Base-by-base conservation (phyloP, 768 basidiomycete species). In the Pulveroboletus frians region DNA sequence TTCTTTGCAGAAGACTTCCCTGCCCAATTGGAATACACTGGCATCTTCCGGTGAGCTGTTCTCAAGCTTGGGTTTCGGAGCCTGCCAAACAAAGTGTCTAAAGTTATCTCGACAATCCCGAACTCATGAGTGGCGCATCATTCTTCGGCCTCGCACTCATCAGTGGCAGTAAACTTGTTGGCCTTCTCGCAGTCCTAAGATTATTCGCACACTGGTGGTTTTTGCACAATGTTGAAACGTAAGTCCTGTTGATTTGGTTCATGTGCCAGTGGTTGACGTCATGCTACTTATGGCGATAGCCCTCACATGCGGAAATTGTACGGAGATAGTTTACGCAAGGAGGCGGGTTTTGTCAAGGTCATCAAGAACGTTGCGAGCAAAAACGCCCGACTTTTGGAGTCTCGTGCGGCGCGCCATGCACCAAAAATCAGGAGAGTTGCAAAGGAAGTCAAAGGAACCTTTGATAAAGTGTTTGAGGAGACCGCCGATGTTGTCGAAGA, bases 291-390 rank as follows among this genome's bases (percentile, higher is more conserved):
- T 37, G 30, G 30, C 10, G 38, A 39, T 47, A 98, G 95, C 58
- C 96, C 96, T n/a, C 96, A 98, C 69, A 98, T 98, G 96, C 83
- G 80, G 53, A 92, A 91, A 64, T 75, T 98, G 17, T 99, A 99
- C 66, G 95, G 96, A 3, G 83, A 94, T 61, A 84, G 88, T 13
- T 73, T 99, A 11, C 84, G 96, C 54, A 92, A 93, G 69, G 95
- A 98, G 50, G 95, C 94, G 1, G 96, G 96, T 44, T 88, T 98
- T 55, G 91, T 95, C 58, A 96, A 97, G 73, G 94, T 97, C n/a
- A 85, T 99, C 68, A 94, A 93, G 70, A 88, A 78, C 51, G 91
- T 94, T 9, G 93, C 93, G 4, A 83, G 77, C 62, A 85, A 84
- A 71, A 90, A 92, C 53, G 89, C 83, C 0, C 77, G 79, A 26